phyloP scores from a whole-genome alignment of 2,329 filamentous ascomycete species.

The Xylariaceae sp. region DNA sequence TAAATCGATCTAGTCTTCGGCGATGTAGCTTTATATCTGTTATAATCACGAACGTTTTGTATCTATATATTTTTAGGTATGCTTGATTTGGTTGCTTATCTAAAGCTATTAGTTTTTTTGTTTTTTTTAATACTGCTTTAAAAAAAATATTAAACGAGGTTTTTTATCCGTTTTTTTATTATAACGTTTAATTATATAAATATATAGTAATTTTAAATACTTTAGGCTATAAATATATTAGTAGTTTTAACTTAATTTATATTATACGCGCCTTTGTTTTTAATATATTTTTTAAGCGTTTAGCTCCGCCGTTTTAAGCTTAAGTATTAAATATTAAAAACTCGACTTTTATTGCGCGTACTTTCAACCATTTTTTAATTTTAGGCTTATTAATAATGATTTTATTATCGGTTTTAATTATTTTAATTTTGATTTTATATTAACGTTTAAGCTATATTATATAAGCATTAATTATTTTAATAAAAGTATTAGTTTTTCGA shows the following conservation, averaged over 20 bases:
- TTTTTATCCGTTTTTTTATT: background rate
- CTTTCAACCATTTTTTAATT: conserved; percentile 3
- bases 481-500: background rate
- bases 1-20: background rate
- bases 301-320: background rate
- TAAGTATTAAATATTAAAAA: background rate
- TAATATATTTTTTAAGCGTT: background rate
- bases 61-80: background rate
- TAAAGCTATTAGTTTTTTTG: background rate
- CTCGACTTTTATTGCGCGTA: no score
- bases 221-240: background rate
- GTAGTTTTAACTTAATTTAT: background rate
- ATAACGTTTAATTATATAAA: background rate
- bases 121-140: background rate
- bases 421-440: background rate
- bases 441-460: background rate
- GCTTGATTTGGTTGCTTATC: background rate
- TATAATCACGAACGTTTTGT: background rate
- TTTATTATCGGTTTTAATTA: background rate
- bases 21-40: background rate
- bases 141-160: background rate
- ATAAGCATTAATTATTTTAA: background rate
- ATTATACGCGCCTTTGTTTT: background rate
- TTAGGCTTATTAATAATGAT: background rate
- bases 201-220: background rate